These are phyloP conservation scores for Botrytis deweyae DNA, from an alignment of 2,329 filamentous ascomycete genomes.

Conservation along the genomic window DNA sequence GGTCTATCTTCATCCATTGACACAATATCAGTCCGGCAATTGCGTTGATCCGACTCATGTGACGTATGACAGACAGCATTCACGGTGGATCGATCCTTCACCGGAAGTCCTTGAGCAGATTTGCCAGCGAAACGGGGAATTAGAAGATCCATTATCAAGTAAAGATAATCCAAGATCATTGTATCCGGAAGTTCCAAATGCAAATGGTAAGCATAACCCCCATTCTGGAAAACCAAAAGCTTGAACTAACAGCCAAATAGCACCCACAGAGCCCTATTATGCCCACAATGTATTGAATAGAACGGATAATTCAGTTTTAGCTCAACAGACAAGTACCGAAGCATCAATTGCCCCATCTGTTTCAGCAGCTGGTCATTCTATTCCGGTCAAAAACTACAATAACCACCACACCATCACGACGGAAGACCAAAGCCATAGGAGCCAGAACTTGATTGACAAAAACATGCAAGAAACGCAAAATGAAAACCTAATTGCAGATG, in stretches of 20 bases:
- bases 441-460: not conserved
- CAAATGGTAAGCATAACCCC: not conserved
- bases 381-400: not conserved
- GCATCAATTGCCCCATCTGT: not conserved
- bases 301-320: accelerated
- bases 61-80: not conserved
- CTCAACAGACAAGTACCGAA: not conserved
- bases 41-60: not conserved
- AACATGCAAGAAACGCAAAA: no score
- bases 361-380: not conserved
- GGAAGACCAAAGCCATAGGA: not conserved
- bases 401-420: accelerated
- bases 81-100: not conserved
- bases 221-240: accelerated
- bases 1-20: not conserved
- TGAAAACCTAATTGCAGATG: accelerated
- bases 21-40: not conserved
- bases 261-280: not conserved
- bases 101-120: not conserved
- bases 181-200: not conserved
- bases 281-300: accelerated
- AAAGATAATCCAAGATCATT: no score
- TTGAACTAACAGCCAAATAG: not conserved
- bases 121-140: not conserved
- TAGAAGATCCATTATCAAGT: not conserved